A percentile compares a stretch with the other conserved stretches of the same genome.
phyloP scores from a whole-genome alignment of 805 yeast genomes.

The Starmerella davenportii region DNA sequence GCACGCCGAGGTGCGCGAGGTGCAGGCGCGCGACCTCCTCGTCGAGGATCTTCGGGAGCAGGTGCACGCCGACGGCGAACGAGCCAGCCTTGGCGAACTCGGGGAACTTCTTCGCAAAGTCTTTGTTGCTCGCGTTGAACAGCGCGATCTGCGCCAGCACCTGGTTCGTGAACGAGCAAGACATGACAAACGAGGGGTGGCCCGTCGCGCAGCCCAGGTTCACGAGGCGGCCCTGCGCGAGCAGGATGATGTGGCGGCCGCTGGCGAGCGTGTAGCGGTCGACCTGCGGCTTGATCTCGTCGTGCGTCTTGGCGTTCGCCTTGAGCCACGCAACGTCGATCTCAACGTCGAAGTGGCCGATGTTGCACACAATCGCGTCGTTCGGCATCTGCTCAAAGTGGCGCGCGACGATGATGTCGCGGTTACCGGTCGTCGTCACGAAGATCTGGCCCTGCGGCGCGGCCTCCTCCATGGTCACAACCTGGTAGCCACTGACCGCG shows the following conservation, averaged over 20 bases:
- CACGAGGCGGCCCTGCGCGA: conserved; percentile 98
- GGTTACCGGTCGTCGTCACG: conserved; percentile 98
- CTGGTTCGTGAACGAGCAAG: conserved; percentile 98
- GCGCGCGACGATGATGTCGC: conserved; percentile 83
- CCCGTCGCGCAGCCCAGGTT: conserved; percentile 99
- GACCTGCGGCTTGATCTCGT: conserved; percentile 97
- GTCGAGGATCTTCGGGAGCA: conserved; percentile 92
- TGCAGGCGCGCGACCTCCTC: conserved; percentile 97
- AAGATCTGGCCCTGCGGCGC: conserved; percentile 87
- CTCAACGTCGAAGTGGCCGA: conserved; percentile 98
- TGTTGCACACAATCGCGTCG: conserved; percentile 98
- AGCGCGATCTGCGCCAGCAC: conserved; percentile 96
- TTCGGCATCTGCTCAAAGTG: conserved; percentile 91
- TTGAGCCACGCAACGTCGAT: conserved; percentile 98
- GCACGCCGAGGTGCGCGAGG: conserved; percentile 84
- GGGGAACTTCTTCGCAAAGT: conserved; percentile 60
- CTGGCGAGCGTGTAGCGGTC: conserved; percentile 81
- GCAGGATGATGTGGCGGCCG: conserved; percentile 87
- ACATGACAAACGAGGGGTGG: conserved; percentile 97
- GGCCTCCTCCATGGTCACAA: conserved; percentile 85
- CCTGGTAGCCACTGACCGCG: conserved; percentile 97
- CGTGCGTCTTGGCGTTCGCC: conserved; percentile 80
- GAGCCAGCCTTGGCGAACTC: conserved; percentile 90
- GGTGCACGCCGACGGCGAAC: conserved; percentile 82
- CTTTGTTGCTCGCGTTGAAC: conserved; percentile 70